Evolutionary conservation across 768 basidiomycete species (phyloP).

Genomic region (Suillus tomentosus): DNA sequence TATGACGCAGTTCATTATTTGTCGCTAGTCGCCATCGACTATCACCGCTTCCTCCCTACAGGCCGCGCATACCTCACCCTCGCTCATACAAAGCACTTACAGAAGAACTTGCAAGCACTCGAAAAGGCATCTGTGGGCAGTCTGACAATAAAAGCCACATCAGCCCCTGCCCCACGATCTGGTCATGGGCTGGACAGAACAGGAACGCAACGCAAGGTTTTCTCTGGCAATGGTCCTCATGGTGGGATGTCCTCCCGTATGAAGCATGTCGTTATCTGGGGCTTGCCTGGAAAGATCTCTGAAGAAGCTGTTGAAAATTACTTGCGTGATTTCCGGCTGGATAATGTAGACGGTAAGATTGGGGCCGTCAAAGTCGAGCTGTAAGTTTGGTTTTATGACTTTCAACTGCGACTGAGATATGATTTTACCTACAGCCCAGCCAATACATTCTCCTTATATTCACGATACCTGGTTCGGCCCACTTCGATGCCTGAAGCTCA

Average conservation of each 20-base stretch:
- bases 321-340: conserved; percentile 48
- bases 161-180: conserved; percentile 29
- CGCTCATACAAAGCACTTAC: conserved; percentile 45
- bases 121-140: conserved; percentile 49
- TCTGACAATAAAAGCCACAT: conserved; percentile 38
- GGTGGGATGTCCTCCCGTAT: conserved; percentile 53
- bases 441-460: conserved; percentile 44
- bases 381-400: conserved; percentile 32
- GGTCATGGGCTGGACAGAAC: conserved; percentile 29
- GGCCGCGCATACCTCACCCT: conserved; percentile 61
- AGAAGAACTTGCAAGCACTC: conserved; percentile 44
- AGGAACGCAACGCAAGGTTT: conserved; percentile 20
- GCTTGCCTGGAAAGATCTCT: conserved; percentile 54
- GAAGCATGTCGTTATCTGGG: conserved; percentile 59
- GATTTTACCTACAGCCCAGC: conserved; percentile 33
- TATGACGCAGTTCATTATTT: background rate
- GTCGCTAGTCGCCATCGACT: conserved; percentile 57
- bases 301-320: conserved; percentile 38
- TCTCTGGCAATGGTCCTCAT: conserved; percentile 43
- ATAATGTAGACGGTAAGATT: conserved; percentile 39
- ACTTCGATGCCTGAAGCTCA: conserved; percentile 66
- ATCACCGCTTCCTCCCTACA: conserved; percentile 60
- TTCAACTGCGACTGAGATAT: conserved; percentile 10
- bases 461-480: conserved; percentile 59
- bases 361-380: conserved; percentile 50